Evolutionary conservation across 176 grass and related monocot genomes (phyloP).

Genomic region (Rhynchospora breviuscula): DNA sequence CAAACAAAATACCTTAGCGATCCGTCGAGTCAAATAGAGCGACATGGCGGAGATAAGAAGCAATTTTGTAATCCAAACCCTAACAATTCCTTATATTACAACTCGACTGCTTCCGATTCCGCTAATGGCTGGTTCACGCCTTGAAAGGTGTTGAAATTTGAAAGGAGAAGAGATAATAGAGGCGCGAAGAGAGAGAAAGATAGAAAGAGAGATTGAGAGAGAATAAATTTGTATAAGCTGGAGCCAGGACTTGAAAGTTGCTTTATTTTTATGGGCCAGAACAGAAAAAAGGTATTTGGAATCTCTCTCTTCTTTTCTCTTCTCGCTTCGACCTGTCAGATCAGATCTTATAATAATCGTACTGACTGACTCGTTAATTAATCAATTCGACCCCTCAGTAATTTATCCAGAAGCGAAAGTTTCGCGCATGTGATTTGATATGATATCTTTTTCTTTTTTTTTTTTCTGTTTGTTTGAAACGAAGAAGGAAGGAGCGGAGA

Average conservation of each 20-base stretch:
- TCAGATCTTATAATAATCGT: slow-evolving; percentile 13
- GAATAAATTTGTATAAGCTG: background rate
- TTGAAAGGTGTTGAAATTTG: background rate
- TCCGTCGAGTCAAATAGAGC: slow-evolving; percentile 56
- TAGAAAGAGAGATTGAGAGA: background rate
- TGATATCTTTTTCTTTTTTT: too few relatives aligned
- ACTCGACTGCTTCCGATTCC: background rate
- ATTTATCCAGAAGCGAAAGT: slow-evolving; percentile 7
- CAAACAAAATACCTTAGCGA: slow-evolving; percentile 49
- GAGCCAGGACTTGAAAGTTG: slow-evolving; percentile 18
- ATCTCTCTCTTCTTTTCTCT: background rate
- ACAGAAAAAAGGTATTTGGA: background rate
- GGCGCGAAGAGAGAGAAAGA: background rate
- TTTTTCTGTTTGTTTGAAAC: too few relatives aligned
- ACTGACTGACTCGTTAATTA: background rate
- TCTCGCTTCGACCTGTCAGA: slow-evolving; percentile 29
- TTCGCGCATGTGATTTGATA: background rate
- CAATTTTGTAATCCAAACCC: background rate
- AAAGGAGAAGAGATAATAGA: background rate
- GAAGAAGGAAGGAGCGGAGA: background rate
- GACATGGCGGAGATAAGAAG: slow-evolving; percentile 32
- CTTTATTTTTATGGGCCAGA: background rate
- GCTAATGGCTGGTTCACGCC: background rate
- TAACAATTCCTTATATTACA: background rate
- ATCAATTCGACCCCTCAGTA: background rate